Evolutionary conservation across 2,329 filamentous ascomycete species (phyloP).

Genomic region (Diaporthe helianthi): DNA sequence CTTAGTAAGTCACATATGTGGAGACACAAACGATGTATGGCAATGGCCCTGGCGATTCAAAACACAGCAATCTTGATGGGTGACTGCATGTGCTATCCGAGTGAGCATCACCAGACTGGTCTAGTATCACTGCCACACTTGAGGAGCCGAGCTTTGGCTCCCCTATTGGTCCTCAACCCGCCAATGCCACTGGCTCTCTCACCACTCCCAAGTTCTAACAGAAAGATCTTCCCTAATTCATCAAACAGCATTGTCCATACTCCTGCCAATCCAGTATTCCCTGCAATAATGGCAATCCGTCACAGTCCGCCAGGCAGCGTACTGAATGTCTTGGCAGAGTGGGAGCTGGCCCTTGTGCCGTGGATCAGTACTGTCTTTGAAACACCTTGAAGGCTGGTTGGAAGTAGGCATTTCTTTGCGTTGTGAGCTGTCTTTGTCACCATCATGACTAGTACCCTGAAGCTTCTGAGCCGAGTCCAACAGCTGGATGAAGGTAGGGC

Average conservation of each 20-base stretch:
- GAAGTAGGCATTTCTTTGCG: neutral
- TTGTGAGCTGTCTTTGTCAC: neutral
- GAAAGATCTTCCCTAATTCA: neutral
- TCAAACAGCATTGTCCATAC: conserved; percentile 1
- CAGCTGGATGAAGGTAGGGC: neutral
- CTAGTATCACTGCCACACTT: neutral
- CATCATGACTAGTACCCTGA: neutral
- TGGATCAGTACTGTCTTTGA: conserved; percentile 9
- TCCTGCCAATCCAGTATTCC: conserved; percentile 4
- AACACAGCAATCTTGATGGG: neutral
- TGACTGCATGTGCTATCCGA: neutral
- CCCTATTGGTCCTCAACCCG: neutral
- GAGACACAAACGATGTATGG: neutral
- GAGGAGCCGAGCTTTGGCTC: too few species aligned
- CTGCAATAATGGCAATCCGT: neutral
- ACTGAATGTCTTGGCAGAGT: neutral
- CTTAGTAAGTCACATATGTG: neutral
- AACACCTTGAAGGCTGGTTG: neutral
- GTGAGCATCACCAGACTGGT: neutral
- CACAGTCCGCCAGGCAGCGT: neutral
- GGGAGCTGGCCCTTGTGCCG: neutral
- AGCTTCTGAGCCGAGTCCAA: neutral
- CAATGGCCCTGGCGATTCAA: neutral
- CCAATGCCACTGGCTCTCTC: neutral
- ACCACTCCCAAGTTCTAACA: neutral